Base-by-base conservation (phyloP, 441 rosid genomes). In the Syzygium syzygioides region DNA sequence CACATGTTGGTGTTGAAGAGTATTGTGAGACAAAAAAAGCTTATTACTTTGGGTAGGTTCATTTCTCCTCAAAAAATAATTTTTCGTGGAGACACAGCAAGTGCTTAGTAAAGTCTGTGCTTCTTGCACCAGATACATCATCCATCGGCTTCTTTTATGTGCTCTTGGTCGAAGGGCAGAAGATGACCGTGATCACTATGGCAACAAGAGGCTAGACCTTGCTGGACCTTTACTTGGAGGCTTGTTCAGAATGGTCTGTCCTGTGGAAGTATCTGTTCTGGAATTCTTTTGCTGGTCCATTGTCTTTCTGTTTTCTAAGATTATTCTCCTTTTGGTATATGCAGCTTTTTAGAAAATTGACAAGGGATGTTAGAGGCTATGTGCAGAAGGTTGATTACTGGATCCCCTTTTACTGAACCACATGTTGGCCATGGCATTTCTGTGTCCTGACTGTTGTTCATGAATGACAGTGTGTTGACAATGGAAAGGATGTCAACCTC, bases 151-250 rank as follows among this genome's bases (percentile, higher is more conserved):
- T 87, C 96, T 98, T 89, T 94, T 95, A 85, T 98, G 99, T 93
- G 99, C 99, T 86, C 96, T 96, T 91, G 98, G 97, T 90, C 97
- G 98, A 90, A 94, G 98, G 93, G 94, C 99, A 87, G 99, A 97
- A 93, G 99, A 98, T 93, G 99, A 98, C 87, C 95, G 99, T 88
- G 99, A 98, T 94, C 99, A 97, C 91, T 98, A 97, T 92, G 99
- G 99, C 88, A 97, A 98, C 94, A 98, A 98, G 92, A 96, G 99
- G 95, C 99, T 98, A 85, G 99, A 98, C 92, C 99, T 98, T 92
- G 99, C 99, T 86, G 99, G 99, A 88, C 99, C 99, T 54, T 92
- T 98, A 87, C 98, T 98, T 87, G 99, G 99, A 79, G 99, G 99
- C 91, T 94, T 98, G 66, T 98, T 98, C 89, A 94, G 99, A 94